Percentiles rank a stretch among this genome's conserved stretches.
Conservation (phyloP, 768 basidiomycete species). For the Naganishia antarctica region DNA sequence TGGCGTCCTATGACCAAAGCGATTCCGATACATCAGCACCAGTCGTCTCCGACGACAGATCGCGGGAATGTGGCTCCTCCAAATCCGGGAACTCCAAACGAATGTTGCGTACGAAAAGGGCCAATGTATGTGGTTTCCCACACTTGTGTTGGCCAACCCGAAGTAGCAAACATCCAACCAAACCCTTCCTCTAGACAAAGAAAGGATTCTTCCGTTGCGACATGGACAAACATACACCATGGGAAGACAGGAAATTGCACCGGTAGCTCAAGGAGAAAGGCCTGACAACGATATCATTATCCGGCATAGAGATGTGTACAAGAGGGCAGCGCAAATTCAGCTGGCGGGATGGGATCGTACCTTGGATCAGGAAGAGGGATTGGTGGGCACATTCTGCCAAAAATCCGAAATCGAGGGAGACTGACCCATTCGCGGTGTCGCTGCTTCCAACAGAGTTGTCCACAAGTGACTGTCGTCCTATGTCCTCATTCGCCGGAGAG, state of each 20-base stretch:
- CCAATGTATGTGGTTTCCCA: not conserved
- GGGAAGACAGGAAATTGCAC: not conserved
- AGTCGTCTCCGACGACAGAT: too few species aligned
- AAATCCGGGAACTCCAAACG: not conserved
- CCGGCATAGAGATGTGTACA: not conserved
- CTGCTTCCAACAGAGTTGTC: not conserved
- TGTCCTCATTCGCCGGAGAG: not conserved
- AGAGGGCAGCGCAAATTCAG: constrained; percentile 2
- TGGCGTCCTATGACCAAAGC: too few species aligned
- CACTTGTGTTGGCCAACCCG: not conserved
- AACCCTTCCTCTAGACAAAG: not conserved
- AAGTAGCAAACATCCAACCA: too few species aligned
- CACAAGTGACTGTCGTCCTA: not conserved
- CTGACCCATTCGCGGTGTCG: too few species aligned
- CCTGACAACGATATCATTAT: constrained; percentile 7
- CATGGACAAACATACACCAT: constrained; percentile 3
- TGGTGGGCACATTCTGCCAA: too few species aligned
- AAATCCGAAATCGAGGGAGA: too few species aligned
- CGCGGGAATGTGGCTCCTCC: constrained; percentile 8
- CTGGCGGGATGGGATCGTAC: constrained; percentile 14
- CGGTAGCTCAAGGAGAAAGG: not conserved
- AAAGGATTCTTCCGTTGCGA: not conserved
- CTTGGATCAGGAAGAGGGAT: too few species aligned
- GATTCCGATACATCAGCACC: too few species aligned
- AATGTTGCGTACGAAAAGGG: not conserved